Base-by-base conservation (phyloP, 257 asterid genomes). In the Solanum raphanifolium region DNA sequence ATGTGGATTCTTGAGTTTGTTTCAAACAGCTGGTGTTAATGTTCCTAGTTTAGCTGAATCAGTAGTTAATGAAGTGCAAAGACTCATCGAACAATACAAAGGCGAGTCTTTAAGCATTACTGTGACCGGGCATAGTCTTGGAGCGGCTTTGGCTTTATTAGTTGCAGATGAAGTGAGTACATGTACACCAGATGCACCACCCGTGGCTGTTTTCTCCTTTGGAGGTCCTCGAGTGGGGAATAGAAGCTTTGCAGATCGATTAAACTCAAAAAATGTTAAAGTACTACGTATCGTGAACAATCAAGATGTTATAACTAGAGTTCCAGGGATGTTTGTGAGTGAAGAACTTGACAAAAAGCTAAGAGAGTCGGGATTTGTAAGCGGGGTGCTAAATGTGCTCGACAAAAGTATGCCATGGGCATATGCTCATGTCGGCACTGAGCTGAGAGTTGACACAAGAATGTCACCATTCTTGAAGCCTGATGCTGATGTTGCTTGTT, bases 151-250 rank as follows among this genome's bases (percentile, higher is more conserved):
- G 12, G 97, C 99, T 15, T 85, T 96, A 3, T 82, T 96, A 2
- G 98, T 95, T 0, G 99, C 92, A 0, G 92, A 95, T 32, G 98
- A 93, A 41, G 89, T 96, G 1, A 95, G 98, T 68, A 87, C 91
- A 2, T 94, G 94, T 35, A 87, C 93, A 0, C 92, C 93, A 0
- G 82, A 91, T 52, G 76, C 82, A 72, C 98, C 98, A 1, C 98
- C 98, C 0, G 89, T 96, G 25, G 96, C 99, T 0, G 96, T 96
- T 31, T 93, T 94, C 92, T 94, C 98, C 0, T 96, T 96, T 79
- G 99, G 99, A 0, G 98, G 99, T 4, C 99, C 99, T 1, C 92
- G 99, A 6, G 99, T 96, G 1, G 98, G 99, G 3, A 95, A 96
- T 84, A 87, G 94, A 1, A 92, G 90, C 4, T 96, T 96, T 48